phyloP scores from a whole-genome alignment of 2,329 filamentous ascomycete genomes.

The Beauveria varroae region DNA sequence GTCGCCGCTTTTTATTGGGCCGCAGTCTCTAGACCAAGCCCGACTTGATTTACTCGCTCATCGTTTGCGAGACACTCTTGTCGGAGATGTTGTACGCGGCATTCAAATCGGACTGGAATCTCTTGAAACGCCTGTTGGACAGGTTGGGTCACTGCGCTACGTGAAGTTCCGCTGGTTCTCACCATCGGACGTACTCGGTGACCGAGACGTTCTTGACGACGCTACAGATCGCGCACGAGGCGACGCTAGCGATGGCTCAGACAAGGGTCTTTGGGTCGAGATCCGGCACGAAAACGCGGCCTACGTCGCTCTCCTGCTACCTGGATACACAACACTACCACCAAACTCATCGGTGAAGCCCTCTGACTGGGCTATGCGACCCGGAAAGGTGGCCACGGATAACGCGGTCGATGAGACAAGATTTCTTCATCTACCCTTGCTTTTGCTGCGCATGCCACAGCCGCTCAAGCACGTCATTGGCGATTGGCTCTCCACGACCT shows the following conservation, averaged over 20 bases:
- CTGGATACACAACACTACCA: constrained; percentile 20
- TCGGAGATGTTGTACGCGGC: constrained; percentile 53
- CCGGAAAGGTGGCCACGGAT: constrained; percentile 8
- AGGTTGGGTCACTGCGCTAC: constrained; percentile 35
- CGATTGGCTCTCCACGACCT: constrained; percentile 45
- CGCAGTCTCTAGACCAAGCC: constrained; percentile 27
- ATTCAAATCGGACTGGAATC: constrained; percentile 44
- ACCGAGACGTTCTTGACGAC: constrained; percentile 17
- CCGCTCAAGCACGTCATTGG: constrained; percentile 40
- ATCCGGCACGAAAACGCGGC: constrained; percentile 46
- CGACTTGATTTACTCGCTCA: constrained; percentile 38
- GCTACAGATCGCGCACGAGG: constrained; percentile 12
- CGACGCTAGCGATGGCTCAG: constrained; percentile 18
- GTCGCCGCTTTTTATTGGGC: constrained; percentile 45
- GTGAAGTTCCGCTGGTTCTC: constrained; percentile 43
- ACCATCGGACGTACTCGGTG: constrained; percentile 24
- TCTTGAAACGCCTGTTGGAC: constrained; percentile 31
- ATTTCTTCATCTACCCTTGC: constrained; percentile 40
- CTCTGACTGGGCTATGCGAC: constrained; percentile 17
- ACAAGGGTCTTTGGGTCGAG: constrained; percentile 35
- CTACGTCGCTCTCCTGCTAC: constrained; percentile 45
- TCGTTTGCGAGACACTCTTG: constrained; percentile 45
- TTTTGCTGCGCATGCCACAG: constrained; percentile 49
- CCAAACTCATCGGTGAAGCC: not conserved
- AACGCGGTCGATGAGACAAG: constrained; percentile 4